Evolutionary conservation across 305 asterid species (phyloP).

Genomic region (Fraxinus latifolia): DNA sequence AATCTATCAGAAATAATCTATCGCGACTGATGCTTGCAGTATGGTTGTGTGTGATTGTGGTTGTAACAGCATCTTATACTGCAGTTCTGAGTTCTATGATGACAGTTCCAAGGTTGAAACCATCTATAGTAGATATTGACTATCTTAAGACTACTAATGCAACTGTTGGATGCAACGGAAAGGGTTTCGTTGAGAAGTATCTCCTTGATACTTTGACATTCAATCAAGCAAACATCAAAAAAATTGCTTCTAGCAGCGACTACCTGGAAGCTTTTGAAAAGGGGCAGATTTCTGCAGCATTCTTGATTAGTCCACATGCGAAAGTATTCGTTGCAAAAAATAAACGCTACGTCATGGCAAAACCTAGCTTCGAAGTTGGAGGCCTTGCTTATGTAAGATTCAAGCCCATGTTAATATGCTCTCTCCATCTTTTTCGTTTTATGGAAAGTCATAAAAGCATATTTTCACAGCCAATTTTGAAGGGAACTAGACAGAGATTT

Average conservation of each 20-base stretch:
- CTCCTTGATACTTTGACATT: conserved; percentile 37
- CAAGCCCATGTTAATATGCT: not conserved
- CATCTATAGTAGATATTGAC: conserved; percentile 38
- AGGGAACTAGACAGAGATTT: not conserved
- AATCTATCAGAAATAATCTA: conserved; percentile 40
- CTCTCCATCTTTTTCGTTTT: not conserved
- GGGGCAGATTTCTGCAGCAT: conserved; percentile 56
- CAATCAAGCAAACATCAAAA: conserved; percentile 33
- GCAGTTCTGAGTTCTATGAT: conserved; percentile 61
- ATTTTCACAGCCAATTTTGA: not conserved
- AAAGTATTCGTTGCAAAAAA: conserved; percentile 55
- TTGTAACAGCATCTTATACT: conserved; percentile 55
- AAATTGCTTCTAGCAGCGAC: conserved; percentile 31
- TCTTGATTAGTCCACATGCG: conserved; percentile 64
- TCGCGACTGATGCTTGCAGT: conserved; percentile 52
- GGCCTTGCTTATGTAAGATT: conserved; percentile 75
- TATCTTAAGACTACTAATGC: conserved; percentile 41
- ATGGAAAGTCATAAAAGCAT: not conserved
- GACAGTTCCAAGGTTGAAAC: conserved; percentile 58
- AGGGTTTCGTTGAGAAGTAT: conserved; percentile 46
- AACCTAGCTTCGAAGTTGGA: conserved; percentile 51
- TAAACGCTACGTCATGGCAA: conserved; percentile 45
- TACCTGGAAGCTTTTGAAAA: not conserved
- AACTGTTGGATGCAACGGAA: conserved; percentile 53
- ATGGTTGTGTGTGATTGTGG: conserved; percentile 49